Evolutionary conservation across 2,329 filamentous ascomycete genomes (phyloP).

Genomic region (Scedosporium dehoogii): DNA sequence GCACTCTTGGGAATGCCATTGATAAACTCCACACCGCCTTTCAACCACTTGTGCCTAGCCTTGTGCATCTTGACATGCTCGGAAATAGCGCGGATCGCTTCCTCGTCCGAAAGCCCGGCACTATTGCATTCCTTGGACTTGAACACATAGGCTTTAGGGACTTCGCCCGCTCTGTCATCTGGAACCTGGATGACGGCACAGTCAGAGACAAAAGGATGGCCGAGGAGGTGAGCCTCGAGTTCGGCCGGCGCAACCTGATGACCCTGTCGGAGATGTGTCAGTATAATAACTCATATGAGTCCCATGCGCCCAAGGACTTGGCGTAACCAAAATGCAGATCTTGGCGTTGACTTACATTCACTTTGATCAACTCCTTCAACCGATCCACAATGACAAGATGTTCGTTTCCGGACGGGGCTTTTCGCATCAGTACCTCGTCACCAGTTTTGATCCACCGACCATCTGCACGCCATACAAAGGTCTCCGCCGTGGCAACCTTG

Average conservation of each 20-base stretch:
- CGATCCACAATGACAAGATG: slow-evolving; percentile 81
- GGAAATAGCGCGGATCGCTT: slow-evolving; percentile 39
- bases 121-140: slow-evolving; percentile 26
- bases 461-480: slow-evolving; percentile 58
- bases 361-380: slow-evolving; percentile 62
- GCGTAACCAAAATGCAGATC: slow-evolving; percentile 15
- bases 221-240: slow-evolving; percentile 64
- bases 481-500: slow-evolving; percentile 70
- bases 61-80: slow-evolving; percentile 57
- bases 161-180: slow-evolving; percentile 46
- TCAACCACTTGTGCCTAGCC: slow-evolving; percentile 60
- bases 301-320: too few species aligned
- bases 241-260: slow-evolving; percentile 72
- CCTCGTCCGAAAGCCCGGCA: slow-evolving; percentile 42
- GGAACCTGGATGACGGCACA: slow-evolving; percentile 66
- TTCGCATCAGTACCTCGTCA: slow-evolving; percentile 66
- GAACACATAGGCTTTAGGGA: slow-evolving; percentile 54
- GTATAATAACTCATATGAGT: slow-evolving; percentile 24
- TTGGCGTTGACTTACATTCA: slow-evolving; percentile 44
- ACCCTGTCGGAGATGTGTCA: slow-evolving; percentile 40
- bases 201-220: slow-evolving; percentile 60
- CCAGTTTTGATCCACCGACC: slow-evolving; percentile 74
- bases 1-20: slow-evolving; percentile 63
- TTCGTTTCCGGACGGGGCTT: slow-evolving; percentile 57
- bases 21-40: slow-evolving; percentile 53